phyloP scores from a whole-genome alignment of 352 stramenopile genomes.

The Phytopythium ostracodes region DNA sequence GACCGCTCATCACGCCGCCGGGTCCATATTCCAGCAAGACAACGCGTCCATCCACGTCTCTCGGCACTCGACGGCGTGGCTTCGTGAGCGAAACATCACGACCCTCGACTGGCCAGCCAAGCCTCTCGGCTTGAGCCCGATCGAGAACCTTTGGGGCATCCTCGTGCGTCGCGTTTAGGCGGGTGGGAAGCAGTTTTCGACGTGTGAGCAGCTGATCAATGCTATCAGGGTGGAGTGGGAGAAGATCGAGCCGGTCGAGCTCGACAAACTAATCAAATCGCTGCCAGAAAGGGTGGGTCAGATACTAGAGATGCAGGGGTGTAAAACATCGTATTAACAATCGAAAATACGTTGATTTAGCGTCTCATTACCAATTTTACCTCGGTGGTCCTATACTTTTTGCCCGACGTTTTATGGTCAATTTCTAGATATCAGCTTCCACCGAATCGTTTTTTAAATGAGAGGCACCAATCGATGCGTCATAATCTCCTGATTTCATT shows the following conservation, averaged over 20 bases:
- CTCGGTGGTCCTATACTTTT: background rate
- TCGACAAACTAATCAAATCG: slow-evolving; percentile 8
- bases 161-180: slow-evolving; percentile 13
- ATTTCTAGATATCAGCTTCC: background rate
- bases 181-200: slow-evolving; percentile 11
- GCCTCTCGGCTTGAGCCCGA: slow-evolving; percentile 15
- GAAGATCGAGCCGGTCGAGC: slow-evolving; percentile 2
- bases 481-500: no score
- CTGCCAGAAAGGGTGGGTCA: slow-evolving; percentile 10
- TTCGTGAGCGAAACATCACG: slow-evolving; percentile 7
- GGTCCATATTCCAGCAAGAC: slow-evolving; percentile 11
- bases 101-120: slow-evolving; percentile 13
- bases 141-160: slow-evolving; percentile 17
- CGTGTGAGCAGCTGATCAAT: slow-evolving; percentile 2
- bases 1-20: background rate
- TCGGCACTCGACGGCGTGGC: slow-evolving; percentile 3
- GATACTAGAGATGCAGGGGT: background rate
- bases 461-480: no score
- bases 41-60: slow-evolving; percentile 16
- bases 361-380: background rate
- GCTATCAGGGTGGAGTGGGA: slow-evolving; percentile 9
- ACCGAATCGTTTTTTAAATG: background rate
- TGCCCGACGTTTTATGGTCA: background rate
- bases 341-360: background rate
- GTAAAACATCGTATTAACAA: background rate